These are phyloP conservation scores for Acacia acuminata DNA, from an alignment of 306 rosid species.

Conservation along the genomic window DNA sequence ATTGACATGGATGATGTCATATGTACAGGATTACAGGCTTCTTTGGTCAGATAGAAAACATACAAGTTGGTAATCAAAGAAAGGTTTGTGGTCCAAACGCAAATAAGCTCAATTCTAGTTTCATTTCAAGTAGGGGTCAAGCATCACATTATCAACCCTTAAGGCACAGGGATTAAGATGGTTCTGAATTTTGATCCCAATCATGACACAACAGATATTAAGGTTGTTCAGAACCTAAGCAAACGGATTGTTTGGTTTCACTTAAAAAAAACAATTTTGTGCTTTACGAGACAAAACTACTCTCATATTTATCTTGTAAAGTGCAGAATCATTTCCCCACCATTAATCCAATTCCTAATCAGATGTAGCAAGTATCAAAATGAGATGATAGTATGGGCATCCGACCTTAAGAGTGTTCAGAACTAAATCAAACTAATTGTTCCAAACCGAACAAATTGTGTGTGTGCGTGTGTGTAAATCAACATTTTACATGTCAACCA, in stretches of 20 bases:
- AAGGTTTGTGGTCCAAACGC: not conserved
- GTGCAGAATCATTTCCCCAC: no score
- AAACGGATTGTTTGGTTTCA: no score
- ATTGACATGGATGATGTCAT: conserved; percentile 9
- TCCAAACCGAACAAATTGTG: not conserved
- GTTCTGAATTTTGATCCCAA: not conserved
- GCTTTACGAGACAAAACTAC: no score
- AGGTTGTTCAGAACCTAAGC: no score
- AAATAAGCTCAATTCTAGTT: not conserved
- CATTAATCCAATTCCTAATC: no score
- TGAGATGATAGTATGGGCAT: not conserved
- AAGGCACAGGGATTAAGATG: not conserved
- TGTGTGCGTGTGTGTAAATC: not conserved
- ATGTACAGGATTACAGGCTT: not conserved
- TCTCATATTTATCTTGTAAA: no score
- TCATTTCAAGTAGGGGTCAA: not conserved
- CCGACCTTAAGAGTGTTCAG: not conserved
- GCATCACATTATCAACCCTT: not conserved
- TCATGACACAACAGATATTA: not conserved
- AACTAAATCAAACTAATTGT: not conserved
- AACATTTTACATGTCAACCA: not conserved
- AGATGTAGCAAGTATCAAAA: not conserved
- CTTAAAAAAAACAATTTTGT: no score
- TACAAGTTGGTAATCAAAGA: not conserved
- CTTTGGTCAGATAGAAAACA: conserved; percentile 2